These are phyloP conservation scores for Sonneratia alba DNA, from an alignment of 345 rosid genomes.

Conservation along the genomic window DNA sequence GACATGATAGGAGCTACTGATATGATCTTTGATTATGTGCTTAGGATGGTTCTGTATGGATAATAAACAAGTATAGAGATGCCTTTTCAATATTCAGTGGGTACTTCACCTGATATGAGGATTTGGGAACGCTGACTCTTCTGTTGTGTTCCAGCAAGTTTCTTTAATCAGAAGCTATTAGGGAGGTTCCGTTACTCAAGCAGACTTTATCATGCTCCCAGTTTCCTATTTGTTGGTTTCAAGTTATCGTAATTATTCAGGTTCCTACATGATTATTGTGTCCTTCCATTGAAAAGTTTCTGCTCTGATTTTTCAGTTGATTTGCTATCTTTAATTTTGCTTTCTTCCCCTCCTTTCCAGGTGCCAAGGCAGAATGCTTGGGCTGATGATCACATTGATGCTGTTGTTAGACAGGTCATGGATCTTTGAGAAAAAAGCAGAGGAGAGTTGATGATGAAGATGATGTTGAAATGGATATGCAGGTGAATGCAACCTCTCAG, in stretches of 20 bases:
- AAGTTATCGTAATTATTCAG: too few species aligned
- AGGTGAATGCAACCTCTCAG: slow-evolving; percentile 14
- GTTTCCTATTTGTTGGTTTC: neutral
- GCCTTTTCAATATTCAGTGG: slow-evolving; percentile 42
- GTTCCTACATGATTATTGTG: neutral
- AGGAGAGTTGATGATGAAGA: slow-evolving; percentile 48
- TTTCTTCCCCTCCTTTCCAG: slow-evolving; percentile 19
- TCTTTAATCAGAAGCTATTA: neutral
- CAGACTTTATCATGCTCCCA: neutral
- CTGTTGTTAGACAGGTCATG: slow-evolving; percentile 16
- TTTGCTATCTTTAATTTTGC: neutral
- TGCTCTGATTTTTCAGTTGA: neutral
- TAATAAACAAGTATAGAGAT: slow-evolving; percentile 77
- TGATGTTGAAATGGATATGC: slow-evolving; percentile 33
- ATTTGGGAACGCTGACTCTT: slow-evolving; percentile 88
- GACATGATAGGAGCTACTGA: neutral
- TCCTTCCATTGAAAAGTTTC: neutral
- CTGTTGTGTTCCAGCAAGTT: slow-evolving; percentile 67
- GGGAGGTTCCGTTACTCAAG: neutral
- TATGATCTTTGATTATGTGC: neutral
- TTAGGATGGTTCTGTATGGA: slow-evolving; percentile 63
- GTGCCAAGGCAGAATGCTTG: slow-evolving; percentile 73
- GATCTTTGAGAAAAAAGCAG: slow-evolving; percentile 58
- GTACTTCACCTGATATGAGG: slow-evolving; percentile 37
- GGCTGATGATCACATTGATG: slow-evolving; percentile 37